Evolutionary conservation across 2,329 filamentous ascomycete species (phyloP).

Genomic region (Neoscytalidium dimidiatum): DNA sequence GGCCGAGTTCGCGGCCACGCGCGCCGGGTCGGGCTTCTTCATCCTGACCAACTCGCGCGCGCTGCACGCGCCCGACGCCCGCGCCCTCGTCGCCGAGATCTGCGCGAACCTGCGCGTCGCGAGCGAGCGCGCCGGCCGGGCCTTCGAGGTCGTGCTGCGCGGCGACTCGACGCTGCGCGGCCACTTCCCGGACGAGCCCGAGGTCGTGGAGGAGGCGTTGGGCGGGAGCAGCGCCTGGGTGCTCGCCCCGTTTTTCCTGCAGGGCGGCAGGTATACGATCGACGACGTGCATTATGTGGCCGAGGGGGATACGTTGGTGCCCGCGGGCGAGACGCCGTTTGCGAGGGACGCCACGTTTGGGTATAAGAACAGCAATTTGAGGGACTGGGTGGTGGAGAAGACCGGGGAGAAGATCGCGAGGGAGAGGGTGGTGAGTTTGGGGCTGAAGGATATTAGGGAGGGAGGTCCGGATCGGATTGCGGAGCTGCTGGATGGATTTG

Average conservation of each 20-base stretch:
- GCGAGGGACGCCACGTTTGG: conserved; percentile 61
- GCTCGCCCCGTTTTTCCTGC: conserved; percentile 60
- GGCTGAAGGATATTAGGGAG: conserved; percentile 50
- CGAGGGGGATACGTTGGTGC: conserved; percentile 52
- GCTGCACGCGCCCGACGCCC: conserved; percentile 51
- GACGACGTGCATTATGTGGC: conserved; percentile 61
- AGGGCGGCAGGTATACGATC: conserved; percentile 61
- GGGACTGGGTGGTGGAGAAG: conserved; percentile 59
- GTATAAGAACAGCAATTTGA: conserved; percentile 55
- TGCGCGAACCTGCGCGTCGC: conserved; percentile 53
- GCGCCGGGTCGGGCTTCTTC: conserved; percentile 54
- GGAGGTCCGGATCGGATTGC: conserved; percentile 49
- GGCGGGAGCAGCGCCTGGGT: conserved; percentile 54
- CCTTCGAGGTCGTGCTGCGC: conserved; percentile 58
- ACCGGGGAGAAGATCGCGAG: conserved; percentile 43
- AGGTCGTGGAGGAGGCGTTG: conserved; percentile 53
- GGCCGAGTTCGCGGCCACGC: conserved; percentile 46
- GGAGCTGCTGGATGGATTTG: conserved; percentile 40
- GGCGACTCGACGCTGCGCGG: conserved; percentile 60
- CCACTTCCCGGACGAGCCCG: conserved; percentile 58
- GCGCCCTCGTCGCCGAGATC: conserved; percentile 52
- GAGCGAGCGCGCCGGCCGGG: conserved; percentile 38
- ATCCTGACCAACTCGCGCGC: conserved; percentile 63
- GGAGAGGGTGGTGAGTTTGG: conserved; percentile 47
- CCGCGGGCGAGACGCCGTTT: conserved; percentile 57